Percentiles rank a stretch among this genome's conserved stretches.
phyloP scores from a whole-genome alignment of 2,329 filamentous ascomycete genomes.

The Fusarium kyushuense region DNA sequence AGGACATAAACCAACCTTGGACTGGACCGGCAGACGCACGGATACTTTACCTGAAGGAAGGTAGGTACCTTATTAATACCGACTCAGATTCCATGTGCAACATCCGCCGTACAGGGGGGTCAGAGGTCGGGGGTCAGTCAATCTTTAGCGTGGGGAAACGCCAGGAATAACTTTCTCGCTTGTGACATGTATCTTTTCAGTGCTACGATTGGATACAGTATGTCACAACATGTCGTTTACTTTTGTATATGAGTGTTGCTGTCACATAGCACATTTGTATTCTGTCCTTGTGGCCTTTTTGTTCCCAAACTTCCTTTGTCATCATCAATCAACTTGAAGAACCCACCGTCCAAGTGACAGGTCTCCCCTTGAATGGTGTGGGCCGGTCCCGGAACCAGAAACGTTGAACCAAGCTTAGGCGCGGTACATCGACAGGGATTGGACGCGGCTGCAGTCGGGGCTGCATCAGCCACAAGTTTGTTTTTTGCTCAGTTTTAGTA shows the following conservation, averaged over 20 bases:
- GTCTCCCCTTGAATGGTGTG: constrained; percentile 26
- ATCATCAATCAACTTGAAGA: constrained; percentile 18
- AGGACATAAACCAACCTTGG: constrained; percentile 25
- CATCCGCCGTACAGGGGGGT: constrained; percentile 28
- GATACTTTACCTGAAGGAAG: constrained; percentile 27
- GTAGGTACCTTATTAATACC: constrained; percentile 25
- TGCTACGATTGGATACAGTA: constrained; percentile 5
- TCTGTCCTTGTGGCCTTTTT: constrained; percentile 12
- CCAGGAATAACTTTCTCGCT: constrained; percentile 33
- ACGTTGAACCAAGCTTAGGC: constrained; percentile 51
- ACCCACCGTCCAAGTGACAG: constrained; percentile 7
- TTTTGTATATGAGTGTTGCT: background rate
- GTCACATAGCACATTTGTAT: background rate
- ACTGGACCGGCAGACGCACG: constrained; percentile 26
- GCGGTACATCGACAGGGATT: constrained; percentile 48
- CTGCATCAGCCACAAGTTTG: constrained; percentile 44
- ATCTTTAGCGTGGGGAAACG: constrained; percentile 36
- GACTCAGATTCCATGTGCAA: constrained; percentile 47
- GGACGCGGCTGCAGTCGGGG: constrained; percentile 43
- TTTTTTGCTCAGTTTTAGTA: constrained; percentile 34
- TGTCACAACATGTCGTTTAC: constrained; percentile 19
- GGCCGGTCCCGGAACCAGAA: constrained; percentile 41
- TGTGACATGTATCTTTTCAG: constrained; percentile 29
- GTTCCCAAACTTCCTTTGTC: constrained; percentile 3
- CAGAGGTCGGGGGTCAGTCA: constrained; percentile 20